Evolutionary conservation across 2,329 filamentous ascomycete genomes (phyloP).

Genomic region (Sarocladiaceae sp.): DNA sequence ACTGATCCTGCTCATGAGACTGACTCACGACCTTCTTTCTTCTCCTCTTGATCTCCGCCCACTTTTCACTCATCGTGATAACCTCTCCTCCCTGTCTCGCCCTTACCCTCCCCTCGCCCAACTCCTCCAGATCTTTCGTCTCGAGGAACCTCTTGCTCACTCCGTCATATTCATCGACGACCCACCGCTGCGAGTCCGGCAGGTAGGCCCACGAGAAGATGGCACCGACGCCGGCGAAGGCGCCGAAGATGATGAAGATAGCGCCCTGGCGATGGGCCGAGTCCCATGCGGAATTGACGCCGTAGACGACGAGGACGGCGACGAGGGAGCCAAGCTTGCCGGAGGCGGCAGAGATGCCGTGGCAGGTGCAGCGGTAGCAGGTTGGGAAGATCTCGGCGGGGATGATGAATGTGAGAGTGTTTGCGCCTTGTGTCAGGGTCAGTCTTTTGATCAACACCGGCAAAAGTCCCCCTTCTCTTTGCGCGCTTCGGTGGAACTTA

Average conservation of each 20-base stretch:
- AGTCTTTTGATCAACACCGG: not conserved
- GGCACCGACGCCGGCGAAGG: slow-evolving; percentile 42
- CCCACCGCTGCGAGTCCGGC: slow-evolving; percentile 39
- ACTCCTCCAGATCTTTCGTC: slow-evolving; percentile 42
- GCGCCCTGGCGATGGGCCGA: slow-evolving; percentile 38
- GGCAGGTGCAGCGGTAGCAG: slow-evolving; percentile 55
- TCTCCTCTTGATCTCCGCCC: slow-evolving; percentile 30
- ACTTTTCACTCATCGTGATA: slow-evolving; percentile 37
- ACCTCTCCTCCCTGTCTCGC: slow-evolving; percentile 38
- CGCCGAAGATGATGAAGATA: slow-evolving; percentile 44
- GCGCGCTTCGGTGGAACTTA: slow-evolving; percentile 18
- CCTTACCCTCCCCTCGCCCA: slow-evolving; percentile 41
- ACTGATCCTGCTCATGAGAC: not conserved
- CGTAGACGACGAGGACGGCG: slow-evolving; percentile 19
- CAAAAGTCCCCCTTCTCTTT: not conserved
- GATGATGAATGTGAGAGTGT: slow-evolving; percentile 57
- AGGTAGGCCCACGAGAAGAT: slow-evolving; percentile 47
- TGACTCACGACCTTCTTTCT: slow-evolving; percentile 14
- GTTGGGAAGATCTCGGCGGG: slow-evolving; percentile 61
- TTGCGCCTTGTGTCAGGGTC: slow-evolving; percentile 29
- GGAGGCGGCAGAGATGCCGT: slow-evolving; percentile 54
- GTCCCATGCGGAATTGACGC: slow-evolving; percentile 39
- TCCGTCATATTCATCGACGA: slow-evolving; percentile 25
- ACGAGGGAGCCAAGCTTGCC: slow-evolving; percentile 53
- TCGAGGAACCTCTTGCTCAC: slow-evolving; percentile 31